phyloP scores from a whole-genome alignment of 73 alveolate genomes.

The Symbiodinium pilosum region DNA sequence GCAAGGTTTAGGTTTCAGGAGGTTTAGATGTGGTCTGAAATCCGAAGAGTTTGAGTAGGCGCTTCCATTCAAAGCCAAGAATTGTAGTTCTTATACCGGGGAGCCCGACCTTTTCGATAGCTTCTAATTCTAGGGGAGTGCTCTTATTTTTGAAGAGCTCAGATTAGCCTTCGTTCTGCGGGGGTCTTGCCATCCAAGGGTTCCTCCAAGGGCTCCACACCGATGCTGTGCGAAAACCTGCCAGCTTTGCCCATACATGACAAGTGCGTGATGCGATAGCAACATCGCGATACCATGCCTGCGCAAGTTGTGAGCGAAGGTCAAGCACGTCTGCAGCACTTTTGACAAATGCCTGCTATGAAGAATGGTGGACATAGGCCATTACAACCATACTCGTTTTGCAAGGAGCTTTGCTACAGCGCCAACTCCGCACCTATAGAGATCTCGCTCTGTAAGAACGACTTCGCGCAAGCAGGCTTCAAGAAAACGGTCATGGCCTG shows the following conservation, averaged over 20 bases:
- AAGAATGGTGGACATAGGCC: not conserved
- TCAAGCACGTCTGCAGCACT: slow-evolving; percentile 72
- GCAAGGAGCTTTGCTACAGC: not conserved
- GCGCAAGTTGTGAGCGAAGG: slow-evolving; percentile 74
- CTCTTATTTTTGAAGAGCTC: no score
- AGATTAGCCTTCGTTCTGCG: slow-evolving; percentile 53
- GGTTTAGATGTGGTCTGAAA: no score
- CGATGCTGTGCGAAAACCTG: slow-evolving; percentile 75
- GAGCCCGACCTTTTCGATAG: not conserved
- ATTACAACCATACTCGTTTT: not conserved
- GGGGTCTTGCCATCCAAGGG: slow-evolving; percentile 69
- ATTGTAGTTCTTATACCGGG: not conserved
- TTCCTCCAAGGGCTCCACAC: slow-evolving; percentile 53
- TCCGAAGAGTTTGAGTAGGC: no score
- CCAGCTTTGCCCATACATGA: not conserved
- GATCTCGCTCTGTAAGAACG: slow-evolving; percentile 93
- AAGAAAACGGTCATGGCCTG: slow-evolving; percentile 97
- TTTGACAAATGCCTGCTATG: slow-evolving; percentile 44
- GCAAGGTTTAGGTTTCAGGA: no score
- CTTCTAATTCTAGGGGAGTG: not conserved
- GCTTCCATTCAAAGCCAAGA: not conserved
- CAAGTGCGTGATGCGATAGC: not conserved
- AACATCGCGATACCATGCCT: slow-evolving; percentile 1
- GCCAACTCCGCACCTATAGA: slow-evolving; percentile 18
- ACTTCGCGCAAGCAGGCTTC: slow-evolving; percentile 98